Base-by-base conservation (phyloP, 2,329 filamentous ascomycete genomes). In the Diaporthe helianthi region DNA sequence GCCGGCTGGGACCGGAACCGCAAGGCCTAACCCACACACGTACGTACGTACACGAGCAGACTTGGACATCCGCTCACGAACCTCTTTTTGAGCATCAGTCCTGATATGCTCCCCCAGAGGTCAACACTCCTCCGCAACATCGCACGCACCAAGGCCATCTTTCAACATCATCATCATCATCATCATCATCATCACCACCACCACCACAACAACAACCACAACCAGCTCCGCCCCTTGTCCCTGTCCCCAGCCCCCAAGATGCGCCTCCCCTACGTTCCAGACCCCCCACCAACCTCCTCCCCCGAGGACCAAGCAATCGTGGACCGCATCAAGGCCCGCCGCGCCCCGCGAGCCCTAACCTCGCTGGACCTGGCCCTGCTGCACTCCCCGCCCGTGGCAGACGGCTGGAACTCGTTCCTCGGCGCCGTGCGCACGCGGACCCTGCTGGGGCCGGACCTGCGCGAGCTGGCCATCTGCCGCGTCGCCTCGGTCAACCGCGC, bases 401-500 rank as follows among this genome's bases (percentile, higher is more conserved):
- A 93, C 79, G 92, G 92, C 65, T 92, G 90, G 89, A 92, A 92
- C 81, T 80, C 83, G 15, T 90, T 92, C 78, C 84, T 92, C 13
- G 90, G 89, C 70, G 87, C 88, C 31, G 79, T 90, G 41, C 85
- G 89, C 72, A 88, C 86, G 51, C 80, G 80, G 72, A 86, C 87
- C 29, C 77, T 75, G 4, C 75, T 90, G 7, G 67, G 80, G 4
- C 84, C 83, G 60, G 84, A 87, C 73, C 76, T 93, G 65, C 89
- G 92, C 73, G 93, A 97, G 82, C 83, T 94, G 22, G 90, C 92
- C 73, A 94, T 97, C 74, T 93, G 89, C 75, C 87, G 93, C 60
- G 92, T 97, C 17, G 93, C 93, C 15, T 89, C 91, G 19, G 86
- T 93, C 75, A 97, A 97, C 80, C 80, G 85, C 22, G 93, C 93